phyloP scores from a whole-genome alignment of 768 basidiomycete species.

The Suillus fuscotomentosus region DNA sequence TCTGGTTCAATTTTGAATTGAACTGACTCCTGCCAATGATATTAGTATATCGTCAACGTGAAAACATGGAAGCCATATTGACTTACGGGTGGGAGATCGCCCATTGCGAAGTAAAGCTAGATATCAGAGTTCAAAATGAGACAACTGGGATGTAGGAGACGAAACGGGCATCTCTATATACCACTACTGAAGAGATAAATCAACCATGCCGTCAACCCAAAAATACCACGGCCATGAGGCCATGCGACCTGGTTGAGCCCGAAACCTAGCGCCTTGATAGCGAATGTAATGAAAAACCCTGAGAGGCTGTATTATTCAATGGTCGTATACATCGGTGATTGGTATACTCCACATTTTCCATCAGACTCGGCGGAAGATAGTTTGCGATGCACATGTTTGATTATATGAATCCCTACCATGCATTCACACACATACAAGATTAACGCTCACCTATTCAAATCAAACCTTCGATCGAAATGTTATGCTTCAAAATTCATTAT shows the following conservation, averaged over 20 bases:
- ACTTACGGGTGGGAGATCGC: background rate
- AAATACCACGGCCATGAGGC: background rate
- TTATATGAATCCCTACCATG: background rate
- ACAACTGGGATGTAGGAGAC: background rate
- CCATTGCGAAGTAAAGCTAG: background rate
- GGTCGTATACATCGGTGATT: background rate
- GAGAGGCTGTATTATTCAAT: background rate
- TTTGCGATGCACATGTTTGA: background rate
- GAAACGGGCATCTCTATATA: background rate
- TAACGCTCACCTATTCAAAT: too few relatives aligned
- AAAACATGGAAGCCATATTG: background rate
- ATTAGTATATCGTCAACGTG: background rate
- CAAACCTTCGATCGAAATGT: background rate
- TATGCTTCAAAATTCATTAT: background rate
- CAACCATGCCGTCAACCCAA: background rate
- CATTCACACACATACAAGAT: background rate
- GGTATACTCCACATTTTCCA: background rate
- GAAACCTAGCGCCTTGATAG: background rate
- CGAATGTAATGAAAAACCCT: background rate
- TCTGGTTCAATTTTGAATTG: background rate
- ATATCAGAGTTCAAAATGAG: background rate
- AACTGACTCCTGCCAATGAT: background rate
- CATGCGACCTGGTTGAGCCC: background rate
- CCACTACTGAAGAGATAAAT: background rate
- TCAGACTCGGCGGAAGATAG: background rate